Evolutionary conservation across 768 basidiomycete genomes (phyloP).

Genomic region (Mrakia blollopis): DNA sequence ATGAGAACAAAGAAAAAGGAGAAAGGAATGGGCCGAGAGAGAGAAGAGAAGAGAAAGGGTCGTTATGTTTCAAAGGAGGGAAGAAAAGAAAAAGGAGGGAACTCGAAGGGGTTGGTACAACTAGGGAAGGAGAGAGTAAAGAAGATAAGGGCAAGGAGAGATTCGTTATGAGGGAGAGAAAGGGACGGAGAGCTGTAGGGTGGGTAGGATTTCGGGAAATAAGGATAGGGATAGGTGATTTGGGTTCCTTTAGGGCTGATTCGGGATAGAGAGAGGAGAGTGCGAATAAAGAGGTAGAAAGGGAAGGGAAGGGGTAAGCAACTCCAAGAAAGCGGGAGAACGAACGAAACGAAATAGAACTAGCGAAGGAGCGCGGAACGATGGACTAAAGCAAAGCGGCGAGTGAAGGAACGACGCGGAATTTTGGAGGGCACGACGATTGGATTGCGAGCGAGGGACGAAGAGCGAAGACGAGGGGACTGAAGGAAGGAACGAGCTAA

Average conservation of each 20-base stretch:
- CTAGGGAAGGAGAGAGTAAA: no score
- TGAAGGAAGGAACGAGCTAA: background rate
- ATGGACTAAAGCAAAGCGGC: background rate
- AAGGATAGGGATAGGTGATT: no score
- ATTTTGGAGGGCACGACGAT: background rate
- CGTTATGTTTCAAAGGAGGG: no score
- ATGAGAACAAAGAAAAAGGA: background rate
- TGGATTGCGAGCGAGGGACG: background rate
- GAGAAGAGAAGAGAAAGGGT: background rate
- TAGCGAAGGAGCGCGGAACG: background rate
- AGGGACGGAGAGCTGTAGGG: no score
- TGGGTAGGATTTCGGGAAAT: no score
- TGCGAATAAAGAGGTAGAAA: background rate
- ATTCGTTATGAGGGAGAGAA: no score
- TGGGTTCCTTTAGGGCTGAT: no score
- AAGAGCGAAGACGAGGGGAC: background rate
- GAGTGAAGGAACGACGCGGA: no score
- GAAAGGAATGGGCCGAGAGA: background rate
- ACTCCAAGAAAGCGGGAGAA: background rate
- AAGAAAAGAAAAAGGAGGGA: background rate
- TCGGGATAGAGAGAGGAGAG: background rate
- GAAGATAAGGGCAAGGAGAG: no score
- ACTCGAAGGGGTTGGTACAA: background rate
- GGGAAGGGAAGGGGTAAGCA: background rate
- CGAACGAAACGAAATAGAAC: background rate